phyloP scores from a whole-genome alignment of 1,139 yeast species.

The Saccharomycopsis hybrid region DNA sequence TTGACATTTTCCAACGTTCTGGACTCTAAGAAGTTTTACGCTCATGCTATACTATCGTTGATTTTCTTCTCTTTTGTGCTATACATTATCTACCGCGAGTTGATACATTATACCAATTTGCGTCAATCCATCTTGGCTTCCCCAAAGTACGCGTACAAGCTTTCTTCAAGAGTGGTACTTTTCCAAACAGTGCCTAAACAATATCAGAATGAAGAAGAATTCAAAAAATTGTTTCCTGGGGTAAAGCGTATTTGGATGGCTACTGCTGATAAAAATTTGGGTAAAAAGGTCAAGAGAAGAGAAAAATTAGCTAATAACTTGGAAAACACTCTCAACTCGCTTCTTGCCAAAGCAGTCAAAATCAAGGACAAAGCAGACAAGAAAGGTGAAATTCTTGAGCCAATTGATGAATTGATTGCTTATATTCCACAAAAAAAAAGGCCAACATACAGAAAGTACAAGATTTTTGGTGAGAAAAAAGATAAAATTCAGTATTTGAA shows the following conservation, averaged over 20 bases:
- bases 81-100: constrained; percentile 63
- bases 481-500: constrained; percentile 56
- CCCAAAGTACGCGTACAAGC: constrained; percentile 60
- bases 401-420: constrained; percentile 52
- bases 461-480: constrained; percentile 44
- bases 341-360: constrained; percentile 51
- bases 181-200: constrained; percentile 55
- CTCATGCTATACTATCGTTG: constrained; percentile 72
- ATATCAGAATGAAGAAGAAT: constrained; percentile 42
- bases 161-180: constrained; percentile 61
- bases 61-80: constrained; percentile 51
- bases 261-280: constrained; percentile 48
- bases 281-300: constrained; percentile 50
- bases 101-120: constrained; percentile 58
- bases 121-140: constrained; percentile 66
- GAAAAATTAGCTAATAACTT: constrained; percentile 46
- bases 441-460: constrained; percentile 56
- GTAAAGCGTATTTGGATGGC: constrained; percentile 58
- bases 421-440: constrained; percentile 54
- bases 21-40: constrained; percentile 54
- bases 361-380: constrained; percentile 49
- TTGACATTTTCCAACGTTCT: constrained; percentile 59
- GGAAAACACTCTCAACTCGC: constrained; percentile 52
- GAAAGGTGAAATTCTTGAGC: constrained; percentile 47
- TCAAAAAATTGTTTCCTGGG: constrained; percentile 54